A percentile compares a stretch with the other conserved stretches of the same genome.
Evolutionary conservation across 2,329 filamentous ascomycete species (phyloP).

Genomic region (Ophiostoma pallidulum): DNA sequence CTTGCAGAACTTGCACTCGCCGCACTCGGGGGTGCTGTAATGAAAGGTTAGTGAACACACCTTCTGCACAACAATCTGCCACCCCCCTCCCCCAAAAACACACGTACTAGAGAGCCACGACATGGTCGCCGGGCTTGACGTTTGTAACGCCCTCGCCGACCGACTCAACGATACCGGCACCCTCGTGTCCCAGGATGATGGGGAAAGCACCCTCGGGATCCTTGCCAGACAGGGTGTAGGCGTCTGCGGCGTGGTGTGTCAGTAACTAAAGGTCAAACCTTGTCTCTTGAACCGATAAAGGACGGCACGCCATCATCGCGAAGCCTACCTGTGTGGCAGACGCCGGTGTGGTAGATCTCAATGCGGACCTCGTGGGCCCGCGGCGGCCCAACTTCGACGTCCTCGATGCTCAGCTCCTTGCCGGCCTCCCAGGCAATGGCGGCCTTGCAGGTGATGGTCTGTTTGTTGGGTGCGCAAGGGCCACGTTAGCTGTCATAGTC

Average conservation of each 20-base stretch:
- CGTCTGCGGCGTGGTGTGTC: slow-evolving; percentile 48
- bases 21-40: slow-evolving; percentile 86
- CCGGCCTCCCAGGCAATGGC: slow-evolving; percentile 96
- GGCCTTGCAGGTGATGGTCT: slow-evolving; percentile 96
- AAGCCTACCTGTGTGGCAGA: slow-evolving; percentile 82
- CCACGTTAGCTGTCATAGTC: not conserved
- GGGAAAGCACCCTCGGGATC: slow-evolving; percentile 94
- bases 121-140: slow-evolving; percentile 86
- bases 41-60: not conserved
- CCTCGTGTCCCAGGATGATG: slow-evolving; percentile 81
- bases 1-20: slow-evolving; percentile 99
- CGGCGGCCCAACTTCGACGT: slow-evolving; percentile 83
- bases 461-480: too few species aligned
- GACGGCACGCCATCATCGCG: too few species aligned
- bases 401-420: slow-evolving; percentile 80
- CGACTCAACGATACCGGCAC: slow-evolving; percentile 85
- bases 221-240: slow-evolving; percentile 91
- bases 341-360: slow-evolving; percentile 93
- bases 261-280: too few species aligned
- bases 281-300: too few species aligned
- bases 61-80: too few species aligned
- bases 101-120: slow-evolving; percentile 73
- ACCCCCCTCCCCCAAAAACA: too few species aligned
- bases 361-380: slow-evolving; percentile 93
- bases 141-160: slow-evolving; percentile 86